Percentiles rank a stretch among this genome's conserved stretches.
These are phyloP conservation scores for Elsinoe perseae DNA, from an alignment of 2,329 filamentous ascomycete genomes.

Conservation along the genomic window DNA sequence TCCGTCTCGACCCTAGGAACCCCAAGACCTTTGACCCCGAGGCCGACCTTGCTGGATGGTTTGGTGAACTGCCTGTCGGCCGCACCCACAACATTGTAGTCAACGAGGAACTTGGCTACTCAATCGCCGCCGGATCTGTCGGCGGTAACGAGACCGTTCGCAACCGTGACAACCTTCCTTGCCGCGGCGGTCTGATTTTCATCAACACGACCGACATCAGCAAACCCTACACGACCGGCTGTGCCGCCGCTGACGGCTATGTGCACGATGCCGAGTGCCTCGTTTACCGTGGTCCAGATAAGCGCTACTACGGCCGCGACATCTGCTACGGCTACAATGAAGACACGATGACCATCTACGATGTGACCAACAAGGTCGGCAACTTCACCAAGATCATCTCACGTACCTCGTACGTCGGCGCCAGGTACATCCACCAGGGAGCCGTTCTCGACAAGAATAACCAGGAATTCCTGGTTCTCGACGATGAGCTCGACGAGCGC, in stretches of 20 bases:
- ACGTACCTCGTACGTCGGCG: constrained; percentile 42
- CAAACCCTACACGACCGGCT: constrained; percentile 46
- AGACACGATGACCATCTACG: constrained; percentile 37
- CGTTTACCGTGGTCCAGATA: constrained; percentile 43
- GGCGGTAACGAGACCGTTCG: constrained; percentile 33
- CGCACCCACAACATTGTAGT: constrained; percentile 48
- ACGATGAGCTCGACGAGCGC: constrained; percentile 49
- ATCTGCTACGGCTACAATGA: constrained; percentile 49
- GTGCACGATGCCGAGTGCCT: constrained; percentile 54
- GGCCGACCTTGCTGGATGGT: constrained; percentile 38
- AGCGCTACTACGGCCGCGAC: constrained; percentile 38
- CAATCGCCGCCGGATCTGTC: constrained; percentile 36
- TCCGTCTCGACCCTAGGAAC: constrained; percentile 36
- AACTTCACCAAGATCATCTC: constrained; percentile 37
- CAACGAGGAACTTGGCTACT: constrained; percentile 43
- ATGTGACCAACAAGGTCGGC: constrained; percentile 39
- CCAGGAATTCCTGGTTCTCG: constrained; percentile 43
- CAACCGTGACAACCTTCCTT: constrained; percentile 24
- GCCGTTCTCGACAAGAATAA: constrained; percentile 43
- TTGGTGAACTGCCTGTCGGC: constrained; percentile 37
- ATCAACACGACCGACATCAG: constrained; percentile 46
- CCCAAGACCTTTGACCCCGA: constrained; percentile 38
- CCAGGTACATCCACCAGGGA: constrained; percentile 48
- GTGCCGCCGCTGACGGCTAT: constrained; percentile 47
- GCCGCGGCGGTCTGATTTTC: constrained; percentile 46